A percentile compares a stretch with the other conserved stretches of the same genome.
Evolutionary conservation across 192 early-diverging fungal genomes (phyloP).

Genomic region (Cladochytrium replicatum): DNA sequence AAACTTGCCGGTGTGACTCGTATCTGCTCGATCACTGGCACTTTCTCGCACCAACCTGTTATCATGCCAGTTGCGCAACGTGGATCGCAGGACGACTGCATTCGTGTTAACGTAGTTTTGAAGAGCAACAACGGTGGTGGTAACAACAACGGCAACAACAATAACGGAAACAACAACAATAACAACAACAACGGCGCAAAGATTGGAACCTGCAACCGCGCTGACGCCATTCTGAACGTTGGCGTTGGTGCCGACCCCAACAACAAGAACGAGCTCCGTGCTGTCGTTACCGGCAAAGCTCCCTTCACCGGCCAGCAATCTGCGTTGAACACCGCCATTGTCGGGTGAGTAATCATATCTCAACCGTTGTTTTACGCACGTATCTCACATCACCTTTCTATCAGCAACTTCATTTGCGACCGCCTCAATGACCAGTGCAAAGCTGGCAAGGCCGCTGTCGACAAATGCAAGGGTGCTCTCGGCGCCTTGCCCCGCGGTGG

Average conservation of each 20-base stretch:
- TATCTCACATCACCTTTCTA: too few species aligned
- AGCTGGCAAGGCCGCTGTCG: constrained; percentile 13
- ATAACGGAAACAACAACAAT: constrained; percentile 13
- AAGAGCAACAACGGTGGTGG: neutral
- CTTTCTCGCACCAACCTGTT: constrained; percentile 26
- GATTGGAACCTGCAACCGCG: neutral
- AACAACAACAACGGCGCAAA: constrained; percentile 18
- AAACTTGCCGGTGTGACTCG: constrained; percentile 16
- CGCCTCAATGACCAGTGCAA: constrained; percentile 14
- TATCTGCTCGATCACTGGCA: constrained; percentile 25
- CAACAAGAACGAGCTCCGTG: constrained; percentile 15
- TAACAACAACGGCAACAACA: constrained; percentile 2
- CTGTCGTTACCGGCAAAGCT: constrained; percentile 10
- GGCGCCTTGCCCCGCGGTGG: too few species aligned
- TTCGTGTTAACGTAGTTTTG: constrained; percentile 26
- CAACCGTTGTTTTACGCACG: too few species aligned
- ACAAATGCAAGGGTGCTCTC: too few species aligned
- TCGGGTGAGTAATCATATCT: too few species aligned
- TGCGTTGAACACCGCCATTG: constrained; percentile 18
- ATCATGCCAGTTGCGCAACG: constrained; percentile 30
- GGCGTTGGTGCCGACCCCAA: constrained; percentile 12
- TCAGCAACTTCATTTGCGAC: constrained; percentile 30
- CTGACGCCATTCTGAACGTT: constrained; percentile 6
- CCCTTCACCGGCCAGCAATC: constrained; percentile 16
- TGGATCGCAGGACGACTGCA: constrained; percentile 37